Base-by-base conservation (phyloP, 139 green algal genomes). In the Nannochloris sp. region DNA sequence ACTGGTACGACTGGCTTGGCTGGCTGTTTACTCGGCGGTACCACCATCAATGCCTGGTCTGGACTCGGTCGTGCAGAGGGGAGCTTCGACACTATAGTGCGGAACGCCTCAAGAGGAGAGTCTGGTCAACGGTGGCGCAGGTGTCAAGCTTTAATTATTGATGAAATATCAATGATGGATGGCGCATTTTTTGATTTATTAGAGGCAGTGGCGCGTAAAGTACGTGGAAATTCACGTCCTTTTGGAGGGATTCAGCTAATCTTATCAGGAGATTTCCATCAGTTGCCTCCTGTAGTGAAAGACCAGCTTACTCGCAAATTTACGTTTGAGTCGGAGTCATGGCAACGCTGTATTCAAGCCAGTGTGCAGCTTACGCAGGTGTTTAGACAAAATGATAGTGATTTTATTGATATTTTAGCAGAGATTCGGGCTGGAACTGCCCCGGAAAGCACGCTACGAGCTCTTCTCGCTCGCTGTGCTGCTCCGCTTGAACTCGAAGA, bases 161-260 rank as follows among this genome's bases (percentile, higher is more conserved):
- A 89, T 53, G 83, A 89, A 72, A 64, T 85, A 2, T 86, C 79
- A 0, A 87, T 86, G 81, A 68, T 87, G 56, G 64, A 81, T 24
- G 79, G 60, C 14, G 48, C 31, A 12, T 32, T 80, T 59, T 80
- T 87, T 37, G 79, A 86, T 25, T 24, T 32, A 29, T 61, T 87
- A 5, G 81, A 87, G 29, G 48, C 25, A 14, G 29, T 81, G 14
- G 76, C 72, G 0, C 38, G 75, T 24, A 13, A 44, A 27, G 35
- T 81, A 30, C 60, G 72, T 15, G 32, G 63, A 58, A 65, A 29
- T 35, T 24, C 65, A 3, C 36, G 35, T 6, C 72, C 81, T 29
- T 90, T 90, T 68, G 84, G 84, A 4, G 84, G 84, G 31, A 73
- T 90, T 24, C 84, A 90, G 72, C 73, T 90, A 14, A 55, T 91